Evolutionary conservation across 495 filamentous ascomycete genomes (phyloP), one percentile per base, ranked within the genome.

Genomic region (Amphirosellinia nigrospora): DNA sequence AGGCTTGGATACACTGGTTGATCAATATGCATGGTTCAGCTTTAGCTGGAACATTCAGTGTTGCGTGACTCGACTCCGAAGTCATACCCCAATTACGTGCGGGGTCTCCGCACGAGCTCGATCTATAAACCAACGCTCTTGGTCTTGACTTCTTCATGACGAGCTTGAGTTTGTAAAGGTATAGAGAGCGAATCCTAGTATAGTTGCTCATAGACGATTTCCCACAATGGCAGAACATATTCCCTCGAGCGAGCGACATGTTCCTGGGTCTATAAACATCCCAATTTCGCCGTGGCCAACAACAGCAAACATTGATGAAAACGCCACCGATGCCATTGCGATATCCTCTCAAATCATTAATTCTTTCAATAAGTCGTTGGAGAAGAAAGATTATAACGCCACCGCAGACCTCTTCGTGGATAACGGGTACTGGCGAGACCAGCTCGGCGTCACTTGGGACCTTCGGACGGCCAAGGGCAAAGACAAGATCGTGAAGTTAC

Each of bases 341-440:
- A 78, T 89, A 50, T 86, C 88, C 4, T 70, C 73, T 0, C 65
- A 74, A 16, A 71, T 86, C 61, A 73, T 89, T 53, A 66, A 77
- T 1, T 69, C 79, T 13, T 79, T 91, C 62, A 92, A 90, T 69
- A 61, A 76, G 5, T 75, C 77, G 3, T 75, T 91, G 8, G 69
- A 73, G 2, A 72, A 69, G 3, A 75, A 74, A 15, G 79, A 88
- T 61, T 72, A 78, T 21, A 74, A 74, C 4, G 72, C 73, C 4
- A 43, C 82, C 28, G 75, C 79, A 4, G 63, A 71, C 6, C 79
- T 91, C 6, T 91, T 92, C 72, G 77, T 88, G 19, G 74, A 81
- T 4, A 82, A 86, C 46, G 84, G 85, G 9, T 92, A 87, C 79
- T 91, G 89, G 89, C 83, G 88, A 7, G 89, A 91, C 64, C 87